Evolutionary conservation across 306 rosid genomes (phyloP).

Genomic region (Sindora glabra): DNA sequence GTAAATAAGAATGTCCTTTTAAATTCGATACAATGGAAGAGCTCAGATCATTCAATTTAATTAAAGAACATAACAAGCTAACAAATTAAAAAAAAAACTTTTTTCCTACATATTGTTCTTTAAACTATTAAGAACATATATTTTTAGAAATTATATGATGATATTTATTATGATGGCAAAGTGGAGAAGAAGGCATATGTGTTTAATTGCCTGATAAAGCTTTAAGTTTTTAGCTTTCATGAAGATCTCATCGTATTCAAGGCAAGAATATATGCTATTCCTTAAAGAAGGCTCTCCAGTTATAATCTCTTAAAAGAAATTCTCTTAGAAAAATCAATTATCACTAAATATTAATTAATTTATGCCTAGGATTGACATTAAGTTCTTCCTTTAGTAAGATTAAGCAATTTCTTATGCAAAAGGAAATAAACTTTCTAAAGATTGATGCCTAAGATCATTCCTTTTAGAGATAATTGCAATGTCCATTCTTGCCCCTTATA

Average conservation of each 20-base stretch:
- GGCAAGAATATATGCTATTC: slow-evolving; percentile 69
- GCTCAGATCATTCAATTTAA: background rate
- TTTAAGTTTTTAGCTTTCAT: slow-evolving; percentile 76
- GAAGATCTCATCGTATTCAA: slow-evolving; percentile 83
- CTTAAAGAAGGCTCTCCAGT: slow-evolving; percentile 83
- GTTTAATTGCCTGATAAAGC: slow-evolving; percentile 73
- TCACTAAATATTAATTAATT: too few species aligned
- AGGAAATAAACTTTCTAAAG: too few species aligned
- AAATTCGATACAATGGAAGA: background rate
- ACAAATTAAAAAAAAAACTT: background rate
- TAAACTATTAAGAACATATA: background rate
- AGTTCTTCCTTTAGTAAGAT: too few species aligned
- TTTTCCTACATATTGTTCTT: background rate
- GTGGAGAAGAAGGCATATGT: slow-evolving; percentile 27
- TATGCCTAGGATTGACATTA: too few species aligned
- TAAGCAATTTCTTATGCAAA: too few species aligned
- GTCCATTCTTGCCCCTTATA: too few species aligned
- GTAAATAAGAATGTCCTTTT: background rate
- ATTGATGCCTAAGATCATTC: too few species aligned
- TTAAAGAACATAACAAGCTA: background rate
- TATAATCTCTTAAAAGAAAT: too few species aligned
- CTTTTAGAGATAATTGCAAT: too few species aligned
- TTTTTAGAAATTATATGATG: background rate
- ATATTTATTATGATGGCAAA: background rate
- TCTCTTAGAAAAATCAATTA: too few species aligned